Percentiles rank a stretch among this genome's conserved stretches.
Conservation (phyloP, 306 rosid genomes). For the Citrullus mucosospermus region DNA sequence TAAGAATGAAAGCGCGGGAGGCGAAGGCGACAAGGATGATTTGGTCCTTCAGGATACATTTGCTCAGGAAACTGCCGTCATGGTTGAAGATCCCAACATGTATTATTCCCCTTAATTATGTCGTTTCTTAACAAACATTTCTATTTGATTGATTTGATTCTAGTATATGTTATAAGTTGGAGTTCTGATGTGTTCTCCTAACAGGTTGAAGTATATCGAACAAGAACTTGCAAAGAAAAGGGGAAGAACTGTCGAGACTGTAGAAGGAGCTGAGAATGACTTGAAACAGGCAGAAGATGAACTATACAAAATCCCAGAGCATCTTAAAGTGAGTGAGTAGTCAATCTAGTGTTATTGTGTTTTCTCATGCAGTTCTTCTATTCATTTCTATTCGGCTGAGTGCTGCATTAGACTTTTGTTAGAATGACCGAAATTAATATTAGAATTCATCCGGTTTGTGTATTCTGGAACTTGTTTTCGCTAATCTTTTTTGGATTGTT, state of each 20-base stretch:
- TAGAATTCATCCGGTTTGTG: neutral
- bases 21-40: constrained; percentile 50
- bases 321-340: constrained; percentile 62
- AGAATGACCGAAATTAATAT: neutral
- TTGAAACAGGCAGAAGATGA: constrained; percentile 91
- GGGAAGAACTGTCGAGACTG: constrained; percentile 44
- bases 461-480: neutral
- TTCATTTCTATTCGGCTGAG: neutral
- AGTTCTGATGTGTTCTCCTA: neutral
- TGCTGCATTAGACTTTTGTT: neutral
- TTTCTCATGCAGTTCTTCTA: neutral
- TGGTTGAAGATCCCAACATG: constrained; percentile 96
- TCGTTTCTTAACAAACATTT: neutral
- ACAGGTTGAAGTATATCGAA: constrained; percentile 66
- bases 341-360: neutral
- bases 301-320: constrained; percentile 85
- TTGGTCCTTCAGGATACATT: constrained; percentile 82
- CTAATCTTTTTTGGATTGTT: neutral
- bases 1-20: constrained; percentile 33
- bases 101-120: neutral
- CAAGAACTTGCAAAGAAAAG: constrained; percentile 89
- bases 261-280: constrained; percentile 66
- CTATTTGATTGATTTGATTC: neutral
- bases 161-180: neutral
- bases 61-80: constrained; percentile 86